A percentile compares a stretch with the other conserved stretches of the same genome.
Conservation (phyloP, 345 rosid genomes). For the Populus simonii region DNA sequence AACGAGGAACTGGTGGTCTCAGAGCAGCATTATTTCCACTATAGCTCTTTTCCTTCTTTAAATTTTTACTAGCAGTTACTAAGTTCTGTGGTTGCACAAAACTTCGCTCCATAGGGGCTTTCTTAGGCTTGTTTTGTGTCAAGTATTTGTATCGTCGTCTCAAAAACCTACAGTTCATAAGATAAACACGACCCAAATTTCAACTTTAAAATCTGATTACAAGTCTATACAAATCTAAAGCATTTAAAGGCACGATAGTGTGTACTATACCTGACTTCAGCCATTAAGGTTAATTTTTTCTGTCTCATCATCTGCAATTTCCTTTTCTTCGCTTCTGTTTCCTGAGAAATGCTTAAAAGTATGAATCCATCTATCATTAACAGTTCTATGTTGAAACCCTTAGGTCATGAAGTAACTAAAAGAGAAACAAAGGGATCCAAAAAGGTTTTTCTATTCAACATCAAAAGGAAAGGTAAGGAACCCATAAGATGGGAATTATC, state of each 20-base stretch:
- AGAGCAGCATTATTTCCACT: constrained; percentile 27
- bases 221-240: neutral
- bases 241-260: constrained; percentile 1
- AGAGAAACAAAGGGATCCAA: neutral
- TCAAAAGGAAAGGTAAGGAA: neutral
- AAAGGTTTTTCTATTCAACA: neutral
- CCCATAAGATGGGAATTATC: neutral
- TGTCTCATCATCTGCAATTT: constrained; percentile 60
- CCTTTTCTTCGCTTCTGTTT: constrained; percentile 49
- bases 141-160: constrained; percentile 54
- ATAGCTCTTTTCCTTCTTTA: constrained; percentile 25
- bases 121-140: constrained; percentile 44
- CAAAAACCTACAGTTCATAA: constrained; percentile 54
- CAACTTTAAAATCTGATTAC: neutral
- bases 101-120: neutral
- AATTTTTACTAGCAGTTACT: constrained; percentile 19
- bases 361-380: neutral
- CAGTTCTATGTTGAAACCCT: neutral
- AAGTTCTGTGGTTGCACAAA: constrained; percentile 20
- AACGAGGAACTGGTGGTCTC: constrained; percentile 12
- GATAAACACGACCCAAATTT: neutral
- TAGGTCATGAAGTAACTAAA: neutral
- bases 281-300: constrained; percentile 40
- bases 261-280: constrained; percentile 69
- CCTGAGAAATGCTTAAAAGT: constrained; percentile 40